Evolutionary conservation across 2,329 filamentous ascomycete species (phyloP).

Genomic region (Aspergillus luchuensis): DNA sequence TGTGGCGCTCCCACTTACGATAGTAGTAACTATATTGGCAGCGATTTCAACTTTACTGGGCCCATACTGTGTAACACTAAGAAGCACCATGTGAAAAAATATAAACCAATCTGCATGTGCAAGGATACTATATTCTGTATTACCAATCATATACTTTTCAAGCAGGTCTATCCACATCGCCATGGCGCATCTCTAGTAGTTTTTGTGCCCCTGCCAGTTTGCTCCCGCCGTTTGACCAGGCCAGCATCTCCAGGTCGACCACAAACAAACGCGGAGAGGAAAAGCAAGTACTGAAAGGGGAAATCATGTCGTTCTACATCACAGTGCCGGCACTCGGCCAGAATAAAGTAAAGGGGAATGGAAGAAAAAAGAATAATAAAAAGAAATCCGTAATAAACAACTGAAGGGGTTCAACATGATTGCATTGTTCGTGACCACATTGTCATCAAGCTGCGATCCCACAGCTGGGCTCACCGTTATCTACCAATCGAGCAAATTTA

Average conservation of each 20-base stretch:
- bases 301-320: conserved; percentile 17
- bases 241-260: not conserved
- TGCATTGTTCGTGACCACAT: conserved; percentile 28
- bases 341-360: conserved; percentile 6
- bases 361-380: conserved; percentile 10
- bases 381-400: conserved; percentile 9
- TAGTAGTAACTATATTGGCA: too few relatives aligned
- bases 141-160: conserved; percentile 18
- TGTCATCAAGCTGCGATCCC: conserved; percentile 23
- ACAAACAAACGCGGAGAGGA: not conserved
- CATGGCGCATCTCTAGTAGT: conserved; percentile 17
- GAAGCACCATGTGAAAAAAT: too few relatives aligned
- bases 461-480: conserved; percentile 15
- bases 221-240: not conserved
- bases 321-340: conserved; percentile 12
- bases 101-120: not conserved
- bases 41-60: too few relatives aligned
- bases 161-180: conserved; percentile 17
- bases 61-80: too few relatives aligned
- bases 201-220: conserved; percentile 2
- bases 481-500: conserved; percentile 21
- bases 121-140: conserved; percentile 7
- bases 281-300: not conserved
- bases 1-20: too few relatives aligned
- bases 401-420: conserved; percentile 18